These are phyloP conservation scores for Helenozyma rhizophorensis DNA, from an alignment of 805 yeast species.

Conservation along the genomic window DNA sequence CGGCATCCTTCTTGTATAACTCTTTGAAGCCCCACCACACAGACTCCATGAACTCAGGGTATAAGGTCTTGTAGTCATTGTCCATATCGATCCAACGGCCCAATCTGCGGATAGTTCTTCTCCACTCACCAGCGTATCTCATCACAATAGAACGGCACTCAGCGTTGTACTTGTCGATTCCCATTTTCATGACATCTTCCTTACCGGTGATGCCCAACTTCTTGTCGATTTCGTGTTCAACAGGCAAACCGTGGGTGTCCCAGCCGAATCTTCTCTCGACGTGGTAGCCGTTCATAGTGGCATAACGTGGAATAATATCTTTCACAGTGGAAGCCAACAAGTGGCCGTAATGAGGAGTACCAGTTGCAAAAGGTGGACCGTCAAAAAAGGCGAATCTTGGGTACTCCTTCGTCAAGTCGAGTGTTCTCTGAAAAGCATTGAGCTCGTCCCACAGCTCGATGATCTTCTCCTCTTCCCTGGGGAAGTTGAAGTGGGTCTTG, in stretches of 20 bases:
- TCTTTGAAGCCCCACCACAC: slow-evolving; percentile 99
- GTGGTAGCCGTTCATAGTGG: slow-evolving; percentile 94
- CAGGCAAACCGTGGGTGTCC: slow-evolving; percentile 99
- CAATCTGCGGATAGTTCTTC: slow-evolving; percentile 83
- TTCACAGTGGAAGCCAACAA: slow-evolving; percentile 94
- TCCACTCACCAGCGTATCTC: slow-evolving; percentile 96
- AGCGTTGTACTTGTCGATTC: slow-evolving; percentile 87
- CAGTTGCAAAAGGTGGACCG: slow-evolving; percentile 99
- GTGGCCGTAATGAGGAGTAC: slow-evolving; percentile 99
- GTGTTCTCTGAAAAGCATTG: slow-evolving; percentile 87
- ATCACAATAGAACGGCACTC: slow-evolving; percentile 97
- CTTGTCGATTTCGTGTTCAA: slow-evolving; percentile 98
- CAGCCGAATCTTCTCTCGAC: slow-evolving; percentile 98
- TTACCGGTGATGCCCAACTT: slow-evolving; percentile 88
- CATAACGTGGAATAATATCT: slow-evolving; percentile 96
- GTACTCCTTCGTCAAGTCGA: slow-evolving; percentile 76
- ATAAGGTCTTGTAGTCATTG: slow-evolving; percentile 94
- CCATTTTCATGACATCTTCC: slow-evolving; percentile 91
- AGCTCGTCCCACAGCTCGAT: slow-evolving; percentile 80
- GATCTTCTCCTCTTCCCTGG: slow-evolving; percentile 85
- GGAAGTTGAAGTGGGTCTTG: slow-evolving; percentile 56
- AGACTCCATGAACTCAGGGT: slow-evolving; percentile 96
- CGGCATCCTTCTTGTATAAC: slow-evolving; percentile 78
- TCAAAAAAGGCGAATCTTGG: slow-evolving; percentile 92
- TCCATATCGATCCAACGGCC: slow-evolving; percentile 99